Evolutionary conservation across 331 rosid species (phyloP).

Genomic region (Quercus tomentella): DNA sequence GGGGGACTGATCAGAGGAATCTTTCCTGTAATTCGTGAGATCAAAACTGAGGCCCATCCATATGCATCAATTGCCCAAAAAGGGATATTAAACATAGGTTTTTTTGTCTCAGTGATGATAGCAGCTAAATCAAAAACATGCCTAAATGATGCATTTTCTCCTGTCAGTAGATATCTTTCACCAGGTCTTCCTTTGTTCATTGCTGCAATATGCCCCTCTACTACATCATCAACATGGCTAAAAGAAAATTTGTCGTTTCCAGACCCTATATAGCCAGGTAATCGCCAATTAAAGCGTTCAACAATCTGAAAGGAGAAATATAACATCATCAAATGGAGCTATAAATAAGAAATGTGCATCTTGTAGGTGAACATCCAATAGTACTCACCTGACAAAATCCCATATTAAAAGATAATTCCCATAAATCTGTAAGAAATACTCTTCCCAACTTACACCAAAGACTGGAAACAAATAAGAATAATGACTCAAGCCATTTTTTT

Average conservation of each 20-base stretch:
- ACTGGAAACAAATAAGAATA: neutral
- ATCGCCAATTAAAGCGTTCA: slow-evolving; percentile 78
- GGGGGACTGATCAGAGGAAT: slow-evolving; percentile 90
- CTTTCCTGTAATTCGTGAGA: slow-evolving; percentile 61
- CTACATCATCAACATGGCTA: slow-evolving; percentile 86
- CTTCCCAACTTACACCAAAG: neutral
- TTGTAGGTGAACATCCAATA: neutral
- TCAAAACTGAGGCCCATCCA: slow-evolving; percentile 58
- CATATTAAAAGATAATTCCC: neutral
- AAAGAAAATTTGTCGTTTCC: slow-evolving; percentile 70
- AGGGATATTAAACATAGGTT: slow-evolving; percentile 58
- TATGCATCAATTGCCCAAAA: slow-evolving; percentile 68
- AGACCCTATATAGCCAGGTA: slow-evolving; percentile 79
- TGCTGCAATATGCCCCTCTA: slow-evolving; percentile 76
- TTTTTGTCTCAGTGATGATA: slow-evolving; percentile 51
- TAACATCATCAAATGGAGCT: neutral
- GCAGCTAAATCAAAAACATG: slow-evolving; percentile 78
- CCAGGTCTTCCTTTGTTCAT: slow-evolving; percentile 65
- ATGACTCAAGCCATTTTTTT: neutral
- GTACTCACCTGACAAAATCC: neutral
- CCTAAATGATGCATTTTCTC: slow-evolving; percentile 82
- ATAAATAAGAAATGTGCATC: neutral
- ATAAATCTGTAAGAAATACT: neutral
- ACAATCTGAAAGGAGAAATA: slow-evolving; percentile 38
- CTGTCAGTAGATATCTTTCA: slow-evolving; percentile 70